Evolutionary conservation across 306 rosid species (phyloP), one percentile per base, ranked within the genome.

Genomic region (Glycine latifolia): DNA sequence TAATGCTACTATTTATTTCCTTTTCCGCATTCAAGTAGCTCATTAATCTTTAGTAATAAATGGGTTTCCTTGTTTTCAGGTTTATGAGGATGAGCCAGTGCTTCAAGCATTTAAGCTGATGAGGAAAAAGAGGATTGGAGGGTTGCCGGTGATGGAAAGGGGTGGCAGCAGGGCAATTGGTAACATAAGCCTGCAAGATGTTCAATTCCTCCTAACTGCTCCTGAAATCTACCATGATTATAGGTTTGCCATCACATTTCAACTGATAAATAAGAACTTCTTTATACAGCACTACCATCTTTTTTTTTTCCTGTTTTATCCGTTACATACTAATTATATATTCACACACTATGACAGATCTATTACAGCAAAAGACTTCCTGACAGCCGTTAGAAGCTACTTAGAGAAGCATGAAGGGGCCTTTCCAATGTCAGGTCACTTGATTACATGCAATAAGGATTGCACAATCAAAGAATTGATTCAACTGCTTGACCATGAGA

Each of bases 181-280:
- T 69, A 94, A 94, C 72, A 90, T 94, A 66, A 91, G 95, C 86
- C 88, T 94, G 58, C 89, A 88, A 86, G 97, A 94, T 78, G 87
- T 91, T 73, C 98, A 94, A 37, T 94, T 88, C 88, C 81, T 91
- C 85, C 94, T 94, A 67, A 91, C 95, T 63, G 93, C 97, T 48
- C 98, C 98, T 10, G 94, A 90, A 82, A 94, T 91, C 81, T 94
- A 91, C 88, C 98, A 87, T 55, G 93, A 90, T 69, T 91, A 87
- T 81, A 90, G 95, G 98, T 94, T 37, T 54, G 81, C 62, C 7
- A n/a, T 20, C 17, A 43, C 62, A 39, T 41, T 61, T 68, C 44
- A 50, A 65, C 84, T 55, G 35, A 35, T 60, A 43, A 7, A 70
- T 8, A 10, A 4, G 3, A 58, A 54, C 14, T 26, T 49, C 4